These are phyloP conservation scores for Trichoderma parareesei DNA, from an alignment of 495 filamentous ascomycete species.

Conservation along the genomic window DNA sequence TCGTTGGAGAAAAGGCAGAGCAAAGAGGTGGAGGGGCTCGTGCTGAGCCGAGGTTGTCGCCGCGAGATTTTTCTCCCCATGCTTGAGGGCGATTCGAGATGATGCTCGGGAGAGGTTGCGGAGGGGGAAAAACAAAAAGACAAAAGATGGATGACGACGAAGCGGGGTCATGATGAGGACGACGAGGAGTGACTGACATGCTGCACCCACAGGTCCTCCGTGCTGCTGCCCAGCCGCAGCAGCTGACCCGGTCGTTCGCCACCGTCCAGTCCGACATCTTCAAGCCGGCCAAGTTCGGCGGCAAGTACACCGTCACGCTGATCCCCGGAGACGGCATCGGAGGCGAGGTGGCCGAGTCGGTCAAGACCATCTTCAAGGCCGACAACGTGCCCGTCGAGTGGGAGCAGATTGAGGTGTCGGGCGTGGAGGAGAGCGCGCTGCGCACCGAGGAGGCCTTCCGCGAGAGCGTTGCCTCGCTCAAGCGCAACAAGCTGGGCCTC, in stretches of 20 bases:
- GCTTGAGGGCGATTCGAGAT: not conserved
- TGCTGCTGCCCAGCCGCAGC: constrained; percentile 41
- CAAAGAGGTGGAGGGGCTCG: constrained; percentile 2
- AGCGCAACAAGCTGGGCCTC: constrained; percentile 94
- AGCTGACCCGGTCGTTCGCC: constrained; percentile 49
- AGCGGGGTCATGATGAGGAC: not conserved
- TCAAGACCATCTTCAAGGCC: constrained; percentile 98
- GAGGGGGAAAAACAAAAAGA: no score
- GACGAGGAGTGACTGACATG: constrained; percentile 25
- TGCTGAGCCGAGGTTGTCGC: not conserved
- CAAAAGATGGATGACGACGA: no score
- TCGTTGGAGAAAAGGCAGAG: not conserved
- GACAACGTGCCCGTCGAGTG: constrained; percentile 98
- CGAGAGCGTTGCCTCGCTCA: constrained; percentile 87
- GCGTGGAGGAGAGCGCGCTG: constrained; percentile 66
- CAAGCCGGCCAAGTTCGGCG: constrained; percentile 97
- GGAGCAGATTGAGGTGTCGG: constrained; percentile 96
- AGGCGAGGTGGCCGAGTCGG: constrained; percentile 93
- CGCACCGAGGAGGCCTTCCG: constrained; percentile 91
- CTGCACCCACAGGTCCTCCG: constrained; percentile 42
- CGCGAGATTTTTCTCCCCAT: not conserved
- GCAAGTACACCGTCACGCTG: constrained; percentile 97
- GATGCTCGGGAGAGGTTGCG: no score
- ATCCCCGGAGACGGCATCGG: constrained; percentile 98
- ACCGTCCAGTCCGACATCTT: constrained; percentile 83